phyloP scores from a whole-genome alignment of 176 grass and related monocot species.

The Carex cristatella region DNA sequence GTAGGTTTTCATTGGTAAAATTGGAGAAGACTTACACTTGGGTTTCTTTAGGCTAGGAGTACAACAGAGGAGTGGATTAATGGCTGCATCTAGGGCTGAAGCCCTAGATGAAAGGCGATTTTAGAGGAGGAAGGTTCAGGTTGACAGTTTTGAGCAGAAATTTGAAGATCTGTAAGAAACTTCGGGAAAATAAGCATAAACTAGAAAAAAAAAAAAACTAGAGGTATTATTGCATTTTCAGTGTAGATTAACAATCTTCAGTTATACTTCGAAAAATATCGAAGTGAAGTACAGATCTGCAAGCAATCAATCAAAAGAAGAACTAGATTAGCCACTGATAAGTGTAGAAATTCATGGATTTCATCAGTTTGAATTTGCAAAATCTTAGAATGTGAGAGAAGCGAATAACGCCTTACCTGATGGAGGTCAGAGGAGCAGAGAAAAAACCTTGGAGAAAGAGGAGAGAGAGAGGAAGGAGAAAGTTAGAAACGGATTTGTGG shows the following conservation, averaged over 20 bases:
- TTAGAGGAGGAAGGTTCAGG: neutral
- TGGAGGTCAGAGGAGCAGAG: neutral
- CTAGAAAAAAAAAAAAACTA: neutral
- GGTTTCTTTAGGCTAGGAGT: neutral
- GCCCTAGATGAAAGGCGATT: neutral
- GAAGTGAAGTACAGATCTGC: slow-evolving; percentile 1
- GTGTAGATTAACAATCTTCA: neutral
- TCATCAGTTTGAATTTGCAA: neutral
- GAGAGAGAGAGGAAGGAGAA: neutral
- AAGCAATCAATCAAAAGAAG: neutral
- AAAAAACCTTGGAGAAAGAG: neutral
- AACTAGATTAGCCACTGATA: neutral
- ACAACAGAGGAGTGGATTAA: neutral
- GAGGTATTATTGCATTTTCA: neutral
- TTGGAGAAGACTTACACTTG: neutral
- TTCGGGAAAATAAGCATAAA: neutral
- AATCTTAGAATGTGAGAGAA: neutral
- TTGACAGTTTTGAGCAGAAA: neutral
- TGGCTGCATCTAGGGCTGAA: neutral
- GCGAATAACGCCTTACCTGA: slow-evolving; percentile 2
- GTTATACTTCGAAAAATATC: neutral
- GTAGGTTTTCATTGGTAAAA: neutral
- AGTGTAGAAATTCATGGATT: neutral
- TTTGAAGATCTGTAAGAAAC: neutral
- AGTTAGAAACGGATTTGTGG: neutral